phyloP scores from a whole-genome alignment of 2,329 filamentous ascomycete genomes.

The Colletotrichum sp. region DNA sequence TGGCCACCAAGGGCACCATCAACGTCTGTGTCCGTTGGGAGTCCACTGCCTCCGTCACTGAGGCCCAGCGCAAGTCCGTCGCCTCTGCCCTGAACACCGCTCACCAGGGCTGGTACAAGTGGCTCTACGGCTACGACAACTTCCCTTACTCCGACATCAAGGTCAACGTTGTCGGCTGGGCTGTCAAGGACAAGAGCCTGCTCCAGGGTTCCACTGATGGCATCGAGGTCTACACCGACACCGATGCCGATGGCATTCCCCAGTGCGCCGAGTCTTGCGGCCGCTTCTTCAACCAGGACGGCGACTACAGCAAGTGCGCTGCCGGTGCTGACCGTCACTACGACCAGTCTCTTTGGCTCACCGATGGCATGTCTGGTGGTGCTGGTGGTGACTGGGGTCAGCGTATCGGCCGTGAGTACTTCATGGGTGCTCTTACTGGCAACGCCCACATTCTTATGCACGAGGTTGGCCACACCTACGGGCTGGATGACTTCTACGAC shows the following conservation, averaged over 20 bases:
- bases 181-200: conserved; percentile 40
- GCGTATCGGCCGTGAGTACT: conserved; percentile 47
- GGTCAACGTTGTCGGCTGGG: conserved; percentile 47
- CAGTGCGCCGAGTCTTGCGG: conserved; percentile 47
- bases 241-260: conserved; percentile 42
- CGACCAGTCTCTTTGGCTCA: conserved; percentile 53
- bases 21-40: conserved; percentile 52
- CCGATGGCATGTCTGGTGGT: conserved; percentile 47
- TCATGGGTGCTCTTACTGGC: conserved; percentile 39
- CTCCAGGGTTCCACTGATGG: conserved; percentile 41
- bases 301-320: conserved; percentile 44
- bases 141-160: conserved; percentile 46
- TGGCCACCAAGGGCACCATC: conserved; percentile 31
- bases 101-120: conserved; percentile 46
- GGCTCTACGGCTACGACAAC: conserved; percentile 47
- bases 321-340: conserved; percentile 45
- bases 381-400: conserved; percentile 55
- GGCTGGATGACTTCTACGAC: conserved; percentile 43
- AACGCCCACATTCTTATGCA: conserved; percentile 52
- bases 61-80: conserved; percentile 41
- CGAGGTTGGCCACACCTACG: conserved; percentile 50
- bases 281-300: conserved; percentile 49
- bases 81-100: conserved; percentile 36
- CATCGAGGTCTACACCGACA: conserved; percentile 46
- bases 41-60: conserved; percentile 38